These are phyloP conservation scores for Candida lessepsii DNA, from an alignment of 805 yeast species.

Conservation along the genomic window DNA sequence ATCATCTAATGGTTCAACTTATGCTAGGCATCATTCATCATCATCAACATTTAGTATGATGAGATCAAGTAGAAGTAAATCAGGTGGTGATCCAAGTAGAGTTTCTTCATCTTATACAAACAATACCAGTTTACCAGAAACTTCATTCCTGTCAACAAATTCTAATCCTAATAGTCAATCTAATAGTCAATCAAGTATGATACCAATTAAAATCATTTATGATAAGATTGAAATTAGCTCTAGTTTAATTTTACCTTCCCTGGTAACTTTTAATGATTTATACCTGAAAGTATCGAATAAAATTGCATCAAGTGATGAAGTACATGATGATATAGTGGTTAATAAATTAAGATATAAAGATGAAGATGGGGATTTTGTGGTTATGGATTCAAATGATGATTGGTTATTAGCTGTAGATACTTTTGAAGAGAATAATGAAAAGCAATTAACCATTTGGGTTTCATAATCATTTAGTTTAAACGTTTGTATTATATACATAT, in stretches of 20 bases:
- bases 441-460: slow-evolving; percentile 40
- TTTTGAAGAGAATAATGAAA: slow-evolving; percentile 34
- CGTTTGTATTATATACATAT: too few species aligned
- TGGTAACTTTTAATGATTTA: slow-evolving; percentile 47
- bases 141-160: slow-evolving; percentile 16
- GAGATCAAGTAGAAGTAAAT: slow-evolving; percentile 30
- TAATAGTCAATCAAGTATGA: slow-evolving; percentile 3
- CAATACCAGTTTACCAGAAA: slow-evolving; percentile 16
- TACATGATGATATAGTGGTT: slow-evolving; percentile 52
- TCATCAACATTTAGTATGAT: slow-evolving; percentile 45
- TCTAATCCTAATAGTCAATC: slow-evolving; percentile 9
- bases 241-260: slow-evolving; percentile 25
- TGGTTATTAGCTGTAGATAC: slow-evolving; percentile 80
- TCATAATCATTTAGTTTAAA: slow-evolving; percentile 22
- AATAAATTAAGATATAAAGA: slow-evolving; percentile 75
- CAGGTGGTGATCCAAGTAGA: slow-evolving; percentile 21
- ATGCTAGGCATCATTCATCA: slow-evolving; percentile 41
- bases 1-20: slow-evolving; percentile 25
- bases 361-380: slow-evolving; percentile 93
- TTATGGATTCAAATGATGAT: slow-evolving; percentile 82
- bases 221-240: slow-evolving; percentile 30
- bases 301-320: slow-evolving; percentile 48
- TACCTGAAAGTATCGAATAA: slow-evolving; percentile 59
- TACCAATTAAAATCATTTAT: slow-evolving; percentile 32
- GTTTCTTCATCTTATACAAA: slow-evolving; percentile 19